Base-by-base conservation (phyloP, 163 green algal genomes). In the Scenedesmus sp. region DNA sequence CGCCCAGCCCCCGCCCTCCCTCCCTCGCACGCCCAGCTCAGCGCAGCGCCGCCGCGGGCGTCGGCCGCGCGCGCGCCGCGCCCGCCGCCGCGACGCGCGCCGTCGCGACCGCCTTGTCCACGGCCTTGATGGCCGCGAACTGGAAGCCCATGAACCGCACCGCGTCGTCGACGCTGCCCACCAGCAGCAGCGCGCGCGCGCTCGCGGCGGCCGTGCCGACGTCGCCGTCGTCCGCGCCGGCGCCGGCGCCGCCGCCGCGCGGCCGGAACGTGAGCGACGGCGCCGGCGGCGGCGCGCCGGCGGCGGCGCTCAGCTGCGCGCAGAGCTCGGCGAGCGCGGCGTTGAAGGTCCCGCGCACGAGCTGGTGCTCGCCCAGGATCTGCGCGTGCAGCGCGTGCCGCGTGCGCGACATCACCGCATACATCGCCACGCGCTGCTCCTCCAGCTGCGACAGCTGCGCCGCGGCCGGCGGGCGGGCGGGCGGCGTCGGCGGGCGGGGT, bases 381-480 rank as follows among this genome's bases (percentile, higher is more conserved):
- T 50, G 29, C 0, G 13, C 20, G n/a, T 77, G 54, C 11, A 77
- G 36, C 26, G 57, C 15, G 36, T 69, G 44, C 5, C 69, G 34
- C 53, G 58, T n/a, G 5, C 17, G 39, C 17, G 5, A 44, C 53
- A 67, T 66, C 34, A 47, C n/a, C 14, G 14, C 31, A 24, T 57
- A 77, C 53, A 77, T 36, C 13, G 3, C 33, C 3, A 64, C 45
- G 10, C 69, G 69, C 0, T 77, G 69, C 5, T 24, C 36, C 69
- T 77, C 54, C 10, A 77, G 29, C 58, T 20, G 44, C 45, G 15
- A 66, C 58, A 66, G 58, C 58, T 28, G 50, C 50, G 10, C 10
- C 10, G 39, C 10, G 6, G 39, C 39, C 39, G 24, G 50, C 6
- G 18, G 7, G 24, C 18, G 50, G 50, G 11, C 24, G n/a, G 18